Percentiles rank a stretch among this genome's conserved stretches.
Evolutionary conservation across 345 rosid genomes (phyloP).

Genomic region (Pugionium dolabratum): DNA sequence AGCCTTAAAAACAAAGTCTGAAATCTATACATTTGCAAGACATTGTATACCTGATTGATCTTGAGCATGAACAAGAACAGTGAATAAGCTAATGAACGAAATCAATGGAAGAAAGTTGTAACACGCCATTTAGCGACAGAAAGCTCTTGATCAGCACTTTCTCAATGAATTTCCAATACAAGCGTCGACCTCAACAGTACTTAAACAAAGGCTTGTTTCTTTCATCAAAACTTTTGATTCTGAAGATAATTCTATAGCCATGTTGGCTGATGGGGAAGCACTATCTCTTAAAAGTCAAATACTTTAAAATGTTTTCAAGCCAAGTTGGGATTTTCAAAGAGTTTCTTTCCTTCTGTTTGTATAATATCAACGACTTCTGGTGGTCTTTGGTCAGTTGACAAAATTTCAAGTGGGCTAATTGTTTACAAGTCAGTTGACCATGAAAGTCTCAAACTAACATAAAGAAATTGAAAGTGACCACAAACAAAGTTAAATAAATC

Average conservation of each 20-base stretch:
- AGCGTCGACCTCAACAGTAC: background rate
- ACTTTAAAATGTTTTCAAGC: background rate
- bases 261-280: constrained; percentile 35
- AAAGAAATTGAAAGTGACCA: constrained; percentile 26
- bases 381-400: constrained; percentile 15
- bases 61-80: constrained; percentile 29
- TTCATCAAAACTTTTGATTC: background rate
- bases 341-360: background rate
- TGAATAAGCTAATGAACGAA: constrained; percentile 11
- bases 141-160: constrained; percentile 18
- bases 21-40: background rate
- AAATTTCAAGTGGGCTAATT: constrained; percentile 24
- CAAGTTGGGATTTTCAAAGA: constrained; percentile 15
- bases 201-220: background rate
- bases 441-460: constrained; percentile 33
- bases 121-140: constrained; percentile 15
- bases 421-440: constrained; percentile 17
- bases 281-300: constrained; percentile 16
- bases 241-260: constrained; percentile 15
- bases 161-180: background rate
- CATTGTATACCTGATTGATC: constrained; percentile 41
- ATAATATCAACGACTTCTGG: background rate
- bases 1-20: background rate
- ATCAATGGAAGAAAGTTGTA: constrained; percentile 3
- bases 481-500: background rate